A percentile compares a stretch with the other conserved stretches of the same genome.
These are phyloP conservation scores for Microstegium vimineum DNA, from an alignment of 176 grass and related monocot species.

Conservation along the genomic window DNA sequence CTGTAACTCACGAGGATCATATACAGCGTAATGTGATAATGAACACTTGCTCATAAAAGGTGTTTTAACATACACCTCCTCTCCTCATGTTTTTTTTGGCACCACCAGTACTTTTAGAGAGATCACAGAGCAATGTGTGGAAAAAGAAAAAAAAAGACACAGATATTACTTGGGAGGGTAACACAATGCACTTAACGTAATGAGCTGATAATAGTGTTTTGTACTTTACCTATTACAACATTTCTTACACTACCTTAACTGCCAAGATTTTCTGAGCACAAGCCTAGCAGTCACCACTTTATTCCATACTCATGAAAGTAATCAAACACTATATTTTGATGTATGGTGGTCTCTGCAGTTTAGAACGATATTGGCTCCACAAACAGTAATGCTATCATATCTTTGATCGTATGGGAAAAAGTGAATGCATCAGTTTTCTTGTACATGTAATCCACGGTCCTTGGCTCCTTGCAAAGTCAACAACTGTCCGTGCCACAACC, in stretches of 20 bases:
- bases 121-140: background rate
- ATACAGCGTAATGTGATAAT: background rate
- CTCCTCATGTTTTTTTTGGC: background rate
- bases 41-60: background rate
- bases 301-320: background rate
- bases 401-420: background rate
- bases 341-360: background rate
- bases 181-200: background rate
- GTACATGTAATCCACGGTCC: background rate
- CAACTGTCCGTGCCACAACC: background rate
- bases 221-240: background rate
- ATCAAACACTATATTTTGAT: background rate
- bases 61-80: background rate
- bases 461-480: constrained; percentile 2
- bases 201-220: background rate
- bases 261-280: background rate
- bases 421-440: background rate
- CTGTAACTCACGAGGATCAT: background rate
- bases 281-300: background rate
- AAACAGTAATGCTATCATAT: background rate
- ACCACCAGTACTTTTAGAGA: background rate
- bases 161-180: background rate
- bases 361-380: background rate
- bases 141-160: background rate
- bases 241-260: background rate